These are phyloP conservation scores for Ramularia endophylla DNA, from an alignment of 2,329 filamentous ascomycete species.

Conservation along the genomic window DNA sequence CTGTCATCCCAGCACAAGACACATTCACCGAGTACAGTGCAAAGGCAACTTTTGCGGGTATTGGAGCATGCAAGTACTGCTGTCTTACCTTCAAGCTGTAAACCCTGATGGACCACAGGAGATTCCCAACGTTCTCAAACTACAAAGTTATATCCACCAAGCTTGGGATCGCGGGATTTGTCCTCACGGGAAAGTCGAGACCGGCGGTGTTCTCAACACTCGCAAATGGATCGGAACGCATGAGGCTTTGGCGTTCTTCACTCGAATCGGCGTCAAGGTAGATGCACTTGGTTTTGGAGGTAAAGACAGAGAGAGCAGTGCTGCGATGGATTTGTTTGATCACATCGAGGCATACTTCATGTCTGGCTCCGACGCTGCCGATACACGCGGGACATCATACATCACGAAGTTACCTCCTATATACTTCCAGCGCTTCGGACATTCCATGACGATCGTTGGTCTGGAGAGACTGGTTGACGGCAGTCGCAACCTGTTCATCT, in stretches of 20 bases:
- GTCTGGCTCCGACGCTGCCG: conserved; percentile 40
- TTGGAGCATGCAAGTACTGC: conserved; percentile 87
- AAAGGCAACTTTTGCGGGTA: conserved; percentile 95
- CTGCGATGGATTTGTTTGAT: conserved; percentile 53
- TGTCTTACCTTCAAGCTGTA: conserved; percentile 60
- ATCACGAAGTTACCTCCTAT: conserved; percentile 72
- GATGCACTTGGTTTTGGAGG: conserved; percentile 46
- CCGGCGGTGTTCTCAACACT: conserved; percentile 79
- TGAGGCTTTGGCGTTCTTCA: conserved; percentile 77
- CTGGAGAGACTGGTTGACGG: conserved; percentile 65
- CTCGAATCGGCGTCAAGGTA: conserved; percentile 52
- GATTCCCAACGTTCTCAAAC: conserved; percentile 69
- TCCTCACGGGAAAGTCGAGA: conserved; percentile 65
- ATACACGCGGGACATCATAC: conserved; percentile 56
- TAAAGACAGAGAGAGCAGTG: conserved; percentile 43
- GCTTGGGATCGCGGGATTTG: conserved; percentile 89
- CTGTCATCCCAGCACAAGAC: conserved; percentile 67
- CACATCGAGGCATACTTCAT: conserved; percentile 71
- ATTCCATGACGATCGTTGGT: conserved; percentile 86
- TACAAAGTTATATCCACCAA: conserved; percentile 80
- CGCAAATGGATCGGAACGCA: conserved; percentile 94
- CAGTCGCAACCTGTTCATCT: conserved; percentile 67
- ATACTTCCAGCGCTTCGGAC: conserved; percentile 85
- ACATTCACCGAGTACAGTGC: conserved; percentile 73
- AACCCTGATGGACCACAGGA: conserved; percentile 21